Percentiles rank a stretch among this genome's conserved stretches.
phyloP scores from a whole-genome alignment of 225 moss, liverwort and hornwort genomes.

The Pseudoscleropodium purum region DNA sequence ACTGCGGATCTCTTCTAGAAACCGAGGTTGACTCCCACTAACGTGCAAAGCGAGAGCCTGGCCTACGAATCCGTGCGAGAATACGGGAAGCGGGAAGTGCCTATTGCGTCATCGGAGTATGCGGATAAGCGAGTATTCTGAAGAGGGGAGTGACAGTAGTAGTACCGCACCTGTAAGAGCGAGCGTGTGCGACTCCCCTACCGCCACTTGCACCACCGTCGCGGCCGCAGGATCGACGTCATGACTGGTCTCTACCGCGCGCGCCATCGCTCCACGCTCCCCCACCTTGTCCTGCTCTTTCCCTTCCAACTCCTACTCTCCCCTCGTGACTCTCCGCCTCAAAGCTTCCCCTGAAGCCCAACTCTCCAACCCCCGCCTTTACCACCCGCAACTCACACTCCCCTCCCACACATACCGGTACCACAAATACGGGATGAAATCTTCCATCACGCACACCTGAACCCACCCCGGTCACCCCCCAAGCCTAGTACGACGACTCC shows the following conservation, averaged over 20 bases:
- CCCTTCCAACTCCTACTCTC: not conserved
- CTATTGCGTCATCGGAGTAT: not conserved
- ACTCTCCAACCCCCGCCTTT: not conserved
- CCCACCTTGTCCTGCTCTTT: not conserved
- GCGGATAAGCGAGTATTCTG: not conserved
- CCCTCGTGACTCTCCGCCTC: not conserved
- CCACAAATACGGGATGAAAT: not conserved
- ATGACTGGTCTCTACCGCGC: constrained; percentile 6
- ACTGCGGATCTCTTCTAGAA: not conserved
- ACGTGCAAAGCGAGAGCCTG: not conserved
- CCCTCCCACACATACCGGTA: constrained; percentile 7
- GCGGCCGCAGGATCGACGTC: constrained; percentile 22
- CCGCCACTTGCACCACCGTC: constrained; percentile 51
- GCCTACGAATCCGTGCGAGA: not conserved
- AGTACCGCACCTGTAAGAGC: constrained; percentile 41
- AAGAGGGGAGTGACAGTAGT: not conserved
- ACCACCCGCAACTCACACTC: not conserved
- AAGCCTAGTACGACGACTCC: not conserved
- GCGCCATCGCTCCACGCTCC: constrained; percentile 19
- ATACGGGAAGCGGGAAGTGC: not conserved
- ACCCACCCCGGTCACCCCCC: not conserved
- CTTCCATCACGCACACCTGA: not conserved
- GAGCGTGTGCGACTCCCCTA: constrained; percentile 50
- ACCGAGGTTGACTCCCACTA: not conserved
- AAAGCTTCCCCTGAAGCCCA: not conserved